These are phyloP conservation scores for Canavalia gladiata DNA, from an alignment of 306 rosid genomes.

Conservation along the genomic window DNA sequence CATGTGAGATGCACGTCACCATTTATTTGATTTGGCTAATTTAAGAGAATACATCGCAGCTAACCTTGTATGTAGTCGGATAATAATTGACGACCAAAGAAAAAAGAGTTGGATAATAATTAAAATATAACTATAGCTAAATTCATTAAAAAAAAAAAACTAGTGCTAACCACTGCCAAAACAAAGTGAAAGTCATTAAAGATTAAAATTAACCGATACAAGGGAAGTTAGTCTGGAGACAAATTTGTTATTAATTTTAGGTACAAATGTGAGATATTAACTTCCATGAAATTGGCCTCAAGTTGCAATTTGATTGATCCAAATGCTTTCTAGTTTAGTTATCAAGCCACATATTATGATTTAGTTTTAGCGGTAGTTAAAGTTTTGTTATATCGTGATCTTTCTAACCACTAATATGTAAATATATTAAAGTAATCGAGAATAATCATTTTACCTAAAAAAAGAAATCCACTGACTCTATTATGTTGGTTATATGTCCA, in stretches of 20 bases:
- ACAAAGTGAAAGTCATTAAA: not conserved
- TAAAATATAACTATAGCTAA: not conserved
- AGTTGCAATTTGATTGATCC: not conserved
- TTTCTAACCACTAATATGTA: not conserved
- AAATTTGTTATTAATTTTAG: not conserved
- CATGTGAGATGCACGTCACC: not conserved
- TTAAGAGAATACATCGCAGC: not conserved
- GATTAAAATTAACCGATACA: not conserved
- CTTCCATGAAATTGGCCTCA: not conserved
- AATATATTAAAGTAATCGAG: not conserved
- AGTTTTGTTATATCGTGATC: not conserved
- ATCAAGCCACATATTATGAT: not conserved
- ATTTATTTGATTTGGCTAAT: slow-evolving; percentile 8
- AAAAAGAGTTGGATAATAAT: not conserved
- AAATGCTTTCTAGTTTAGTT: not conserved
- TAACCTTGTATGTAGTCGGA: not conserved
- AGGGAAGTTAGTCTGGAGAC: not conserved
- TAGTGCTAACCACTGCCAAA: not conserved
- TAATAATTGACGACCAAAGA: too few species aligned
- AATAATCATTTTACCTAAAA: not conserved
- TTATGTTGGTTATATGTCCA: too few species aligned
- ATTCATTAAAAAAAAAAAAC: not conserved
- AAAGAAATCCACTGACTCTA: not conserved
- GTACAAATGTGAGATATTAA: not conserved
- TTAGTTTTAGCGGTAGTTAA: not conserved